Evolutionary conservation across 2,329 filamentous ascomycete genomes (phyloP).

Genomic region (Claviceps purpurea): DNA sequence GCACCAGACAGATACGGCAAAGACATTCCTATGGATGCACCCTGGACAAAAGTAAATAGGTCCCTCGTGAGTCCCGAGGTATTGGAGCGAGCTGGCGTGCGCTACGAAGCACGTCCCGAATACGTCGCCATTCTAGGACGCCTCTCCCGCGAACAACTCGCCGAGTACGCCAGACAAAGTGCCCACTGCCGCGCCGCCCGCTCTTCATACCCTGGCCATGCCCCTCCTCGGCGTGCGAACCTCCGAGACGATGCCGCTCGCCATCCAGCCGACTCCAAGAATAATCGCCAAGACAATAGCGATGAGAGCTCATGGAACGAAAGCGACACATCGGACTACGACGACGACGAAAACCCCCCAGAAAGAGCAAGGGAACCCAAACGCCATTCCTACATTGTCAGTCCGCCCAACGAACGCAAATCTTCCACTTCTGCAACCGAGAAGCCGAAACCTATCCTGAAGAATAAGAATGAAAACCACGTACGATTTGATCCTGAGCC

Average conservation of each 20-base stretch:
- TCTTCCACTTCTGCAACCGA: slow-evolving; percentile 22
- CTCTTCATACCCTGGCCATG: slow-evolving; percentile 7
- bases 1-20: slow-evolving; percentile 44
- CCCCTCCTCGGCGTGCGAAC: slow-evolving; percentile 5
- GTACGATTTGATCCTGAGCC: slow-evolving; percentile 39
- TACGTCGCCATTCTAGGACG: slow-evolving; percentile 48
- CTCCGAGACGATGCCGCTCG: slow-evolving; percentile 5
- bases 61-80: slow-evolving; percentile 41
- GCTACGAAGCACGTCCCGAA: slow-evolving; percentile 45
- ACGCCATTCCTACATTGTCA: slow-evolving; percentile 20
- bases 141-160: slow-evolving; percentile 37
- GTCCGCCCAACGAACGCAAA: slow-evolving; percentile 19
- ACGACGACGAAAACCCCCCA: slow-evolving; percentile 18
- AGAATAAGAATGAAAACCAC: slow-evolving; percentile 45
- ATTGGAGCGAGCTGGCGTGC: slow-evolving; percentile 36
- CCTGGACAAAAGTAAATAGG: slow-evolving; percentile 44
- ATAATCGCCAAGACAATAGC: slow-evolving; percentile 19
- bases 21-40: slow-evolving; percentile 40
- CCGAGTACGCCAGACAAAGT: slow-evolving; percentile 35
- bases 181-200: slow-evolving; percentile 32
- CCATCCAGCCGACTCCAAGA: slow-evolving; percentile 19
- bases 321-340: slow-evolving; percentile 19
- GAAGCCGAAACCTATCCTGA: slow-evolving; percentile 44
- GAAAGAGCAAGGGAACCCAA: slow-evolving; percentile 15
- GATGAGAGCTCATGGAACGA: slow-evolving; percentile 19